Percentiles rank a stretch among this genome's conserved stretches.
phyloP scores from a whole-genome alignment of 352 stramenopile genomes.

The Phytophthora citrophthora region DNA sequence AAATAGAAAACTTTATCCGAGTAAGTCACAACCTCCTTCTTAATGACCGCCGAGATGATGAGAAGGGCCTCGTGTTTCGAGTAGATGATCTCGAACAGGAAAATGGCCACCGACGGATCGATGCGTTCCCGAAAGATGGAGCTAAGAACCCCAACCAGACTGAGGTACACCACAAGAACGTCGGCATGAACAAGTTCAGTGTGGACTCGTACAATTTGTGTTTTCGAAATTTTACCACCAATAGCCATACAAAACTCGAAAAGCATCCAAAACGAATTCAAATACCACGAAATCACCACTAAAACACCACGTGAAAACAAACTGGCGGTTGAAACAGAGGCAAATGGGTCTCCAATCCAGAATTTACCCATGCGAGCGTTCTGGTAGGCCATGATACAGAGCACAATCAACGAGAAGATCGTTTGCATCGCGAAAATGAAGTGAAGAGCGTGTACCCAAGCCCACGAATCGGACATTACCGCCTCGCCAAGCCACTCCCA shows the following conservation, averaged over 20 bases:
- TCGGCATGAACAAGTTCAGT: conserved; percentile 40
- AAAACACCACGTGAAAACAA: conserved; percentile 28
- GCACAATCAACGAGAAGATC: conserved; percentile 35
- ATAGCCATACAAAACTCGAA: conserved; percentile 38
- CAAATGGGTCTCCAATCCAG: conserved; percentile 54
- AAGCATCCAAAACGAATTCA: conserved; percentile 45
- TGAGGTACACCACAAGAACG: conserved; percentile 35
- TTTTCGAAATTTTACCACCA: conserved; percentile 17
- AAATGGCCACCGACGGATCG: conserved; percentile 28
- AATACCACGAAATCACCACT: conserved; percentile 39
- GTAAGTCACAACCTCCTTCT: conserved; percentile 19
- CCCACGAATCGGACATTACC: conserved; percentile 38
- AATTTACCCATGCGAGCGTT: conserved; percentile 37
- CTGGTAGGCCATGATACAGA: conserved; percentile 34
- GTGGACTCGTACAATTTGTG: conserved; percentile 33
- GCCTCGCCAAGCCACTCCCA: conserved; percentile 33
- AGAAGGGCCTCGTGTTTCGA: conserved; percentile 3
- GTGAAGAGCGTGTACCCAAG: conserved; percentile 45
- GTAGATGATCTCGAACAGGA: conserved; percentile 38
- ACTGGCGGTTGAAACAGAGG: conserved; percentile 35
- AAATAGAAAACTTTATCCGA: conserved; percentile 27
- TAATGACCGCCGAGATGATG: conserved; percentile 1
- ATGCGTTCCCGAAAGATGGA: conserved; percentile 31
- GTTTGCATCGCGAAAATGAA: conserved; percentile 39
- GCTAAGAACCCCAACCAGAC: conserved; percentile 29